Conservation (phyloP, 2,329 filamentous ascomycete genomes). For the Apiospora koreana region DNA sequence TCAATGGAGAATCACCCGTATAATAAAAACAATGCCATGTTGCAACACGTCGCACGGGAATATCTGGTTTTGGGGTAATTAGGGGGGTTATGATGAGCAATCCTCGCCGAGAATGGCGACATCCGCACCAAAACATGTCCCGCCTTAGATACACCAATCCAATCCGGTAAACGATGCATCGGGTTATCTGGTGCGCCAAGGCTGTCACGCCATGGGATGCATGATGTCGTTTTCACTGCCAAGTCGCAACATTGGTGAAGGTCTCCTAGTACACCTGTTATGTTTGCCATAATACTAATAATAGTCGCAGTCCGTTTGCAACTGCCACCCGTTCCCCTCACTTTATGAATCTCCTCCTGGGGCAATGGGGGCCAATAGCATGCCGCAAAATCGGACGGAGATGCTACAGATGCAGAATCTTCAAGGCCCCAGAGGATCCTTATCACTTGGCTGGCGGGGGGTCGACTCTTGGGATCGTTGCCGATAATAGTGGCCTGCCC, state of each 20-base stretch:
- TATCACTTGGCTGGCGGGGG: neutral
- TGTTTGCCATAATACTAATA: neutral
- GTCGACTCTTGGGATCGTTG: neutral
- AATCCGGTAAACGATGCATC: neutral
- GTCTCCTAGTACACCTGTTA: neutral
- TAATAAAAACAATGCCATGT: too few relatives aligned
- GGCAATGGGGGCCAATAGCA: too few relatives aligned
- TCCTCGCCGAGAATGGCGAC: neutral
- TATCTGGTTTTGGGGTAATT: too few relatives aligned
- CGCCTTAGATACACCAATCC: neutral
- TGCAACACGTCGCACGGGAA: too few relatives aligned
- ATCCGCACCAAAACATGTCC: neutral
- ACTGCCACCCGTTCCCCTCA: neutral
- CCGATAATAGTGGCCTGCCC: neutral
- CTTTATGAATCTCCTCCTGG: neutral
- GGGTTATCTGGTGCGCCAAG: neutral
- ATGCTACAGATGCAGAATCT: neutral
- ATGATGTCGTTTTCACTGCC: neutral
- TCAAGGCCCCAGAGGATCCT: neutral
- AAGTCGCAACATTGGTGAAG: neutral
- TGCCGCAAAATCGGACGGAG: too few relatives aligned
- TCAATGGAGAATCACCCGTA: too few relatives aligned
- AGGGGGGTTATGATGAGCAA: too few relatives aligned
- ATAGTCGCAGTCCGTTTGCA: neutral
- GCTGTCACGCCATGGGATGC: neutral